Base-by-base conservation (phyloP, 192 early-diverging fungal genomes). In the Paraglomus brasilianum region DNA sequence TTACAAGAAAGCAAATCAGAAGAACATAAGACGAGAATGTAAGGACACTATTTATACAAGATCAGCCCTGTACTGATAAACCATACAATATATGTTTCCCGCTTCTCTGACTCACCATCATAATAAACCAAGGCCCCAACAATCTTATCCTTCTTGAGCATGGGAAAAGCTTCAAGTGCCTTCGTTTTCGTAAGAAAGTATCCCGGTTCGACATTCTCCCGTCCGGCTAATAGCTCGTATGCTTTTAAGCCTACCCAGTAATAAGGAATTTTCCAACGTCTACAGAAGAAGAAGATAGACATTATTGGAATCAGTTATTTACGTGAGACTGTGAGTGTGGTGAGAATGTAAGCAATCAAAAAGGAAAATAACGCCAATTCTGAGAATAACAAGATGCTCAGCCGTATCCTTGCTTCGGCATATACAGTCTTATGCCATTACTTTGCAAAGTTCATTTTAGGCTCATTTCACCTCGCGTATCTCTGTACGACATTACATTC, bases 111-210 rank as follows among this genome's bases (percentile, higher is more conserved):
- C 52, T 22, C 71, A 86, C 91, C 96, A 77, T 98, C 96, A 80
- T 95, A 98, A 75, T 96, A 98, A 22, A 98, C 92, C 71, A 98
- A 78, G 15, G 95, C 94, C n/a, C 94, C 96, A 8, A 93, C 92
- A 50, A 98, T 77, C 17, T 85, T 82, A 43, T 96, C 92, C 57
- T 85, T 83, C 72, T 92, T 92, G 47, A 98, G 83, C 95, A 96
- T 96, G 3, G 96, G 96, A 78, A 98, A 98, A 44, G 87, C 92
- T 77, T 98, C 96, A 58, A 96, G 76, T 0, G 96, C 94, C 81
- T 91, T 92, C 44, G 74, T 70, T 60, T 91, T 87, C 21, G 88
- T 90, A 82, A 98, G 72, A 56, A 94, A 88, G 81, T 98, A 97
- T 67, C 85, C 87, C 51, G 85, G 81, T 41, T 89, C 86, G 66